phyloP scores from a whole-genome alignment of 306 rosid genomes.

The Quercus berberidifolia region DNA sequence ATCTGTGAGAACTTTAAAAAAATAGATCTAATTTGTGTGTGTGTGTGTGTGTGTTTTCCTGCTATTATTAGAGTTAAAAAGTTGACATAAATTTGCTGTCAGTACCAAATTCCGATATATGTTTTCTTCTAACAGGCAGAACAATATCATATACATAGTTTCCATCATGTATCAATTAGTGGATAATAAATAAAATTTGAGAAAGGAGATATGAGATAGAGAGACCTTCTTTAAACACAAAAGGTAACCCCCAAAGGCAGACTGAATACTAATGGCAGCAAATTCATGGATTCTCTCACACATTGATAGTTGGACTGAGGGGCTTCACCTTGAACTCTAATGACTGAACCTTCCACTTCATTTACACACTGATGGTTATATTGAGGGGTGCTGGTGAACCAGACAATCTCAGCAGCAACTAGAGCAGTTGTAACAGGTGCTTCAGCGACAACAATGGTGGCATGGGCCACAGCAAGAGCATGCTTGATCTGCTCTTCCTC shows the following conservation, averaged over 20 bases:
- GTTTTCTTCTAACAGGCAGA: background rate
- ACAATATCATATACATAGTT: background rate
- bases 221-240: conserved; percentile 42
- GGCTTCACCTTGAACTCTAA: conserved; percentile 23
- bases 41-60: conserved; percentile 22
- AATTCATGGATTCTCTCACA: conserved; percentile 31
- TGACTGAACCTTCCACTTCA: too few species aligned
- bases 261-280: conserved; percentile 67
- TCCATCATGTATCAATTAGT: background rate
- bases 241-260: conserved; percentile 76
- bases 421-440: conserved; percentile 52
- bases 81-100: too few species aligned
- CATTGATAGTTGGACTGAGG: conserved; percentile 17
- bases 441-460: conserved; percentile 58
- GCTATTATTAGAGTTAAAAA: background rate
- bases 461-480: conserved; percentile 59
- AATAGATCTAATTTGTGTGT: background rate
- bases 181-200: background rate
- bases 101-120: background rate
- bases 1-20: background rate
- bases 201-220: background rate
- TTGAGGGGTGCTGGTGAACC: conserved; percentile 33
- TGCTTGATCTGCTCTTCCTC: conserved; percentile 57
- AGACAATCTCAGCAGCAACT: conserved; percentile 52
- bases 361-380: conserved; percentile 15